phyloP scores from a whole-genome alignment of 371 early-diverging fungal species.

The Mucor ambiguus region DNA sequence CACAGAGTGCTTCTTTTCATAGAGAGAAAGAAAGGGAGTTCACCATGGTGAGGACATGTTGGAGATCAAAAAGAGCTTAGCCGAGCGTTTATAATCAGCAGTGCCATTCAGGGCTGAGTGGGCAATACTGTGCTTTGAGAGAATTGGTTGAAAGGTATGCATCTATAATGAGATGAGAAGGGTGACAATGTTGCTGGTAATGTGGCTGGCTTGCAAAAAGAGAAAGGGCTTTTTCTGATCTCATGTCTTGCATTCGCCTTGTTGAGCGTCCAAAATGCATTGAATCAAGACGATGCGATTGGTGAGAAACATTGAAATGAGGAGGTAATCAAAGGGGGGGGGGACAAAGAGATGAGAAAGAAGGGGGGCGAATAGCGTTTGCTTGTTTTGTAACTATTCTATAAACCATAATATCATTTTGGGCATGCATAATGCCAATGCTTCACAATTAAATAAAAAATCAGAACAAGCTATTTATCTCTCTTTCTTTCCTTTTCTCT shows the following conservation, averaged over 20 bases:
- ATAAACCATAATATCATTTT: neutral
- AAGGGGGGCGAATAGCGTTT: neutral
- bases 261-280: neutral
- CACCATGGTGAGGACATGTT: neutral
- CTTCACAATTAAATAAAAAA: conserved; percentile 43
- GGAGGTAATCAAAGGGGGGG: neutral
- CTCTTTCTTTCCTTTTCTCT: neutral
- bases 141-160: neutral
- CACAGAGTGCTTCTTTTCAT: neutral
- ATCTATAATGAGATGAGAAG: neutral
- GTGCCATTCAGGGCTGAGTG: neutral
- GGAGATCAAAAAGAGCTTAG: neutral
- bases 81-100: neutral
- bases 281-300: neutral
- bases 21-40: neutral
- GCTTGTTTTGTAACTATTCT: neutral
- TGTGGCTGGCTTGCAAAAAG: neutral
- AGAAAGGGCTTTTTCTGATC: neutral
- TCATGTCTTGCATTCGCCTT: neutral
- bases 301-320: neutral
- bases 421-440: conserved; percentile 8
- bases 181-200: neutral
- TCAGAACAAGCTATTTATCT: conserved; percentile 49
- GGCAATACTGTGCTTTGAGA: too few species aligned
- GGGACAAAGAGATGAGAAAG: neutral